A percentile compares a stretch with the other conserved stretches of the same genome.
These are phyloP conservation scores for Deinandra increscens DNA, from an alignment of 129 eudicot species.

Conservation along the genomic window DNA sequence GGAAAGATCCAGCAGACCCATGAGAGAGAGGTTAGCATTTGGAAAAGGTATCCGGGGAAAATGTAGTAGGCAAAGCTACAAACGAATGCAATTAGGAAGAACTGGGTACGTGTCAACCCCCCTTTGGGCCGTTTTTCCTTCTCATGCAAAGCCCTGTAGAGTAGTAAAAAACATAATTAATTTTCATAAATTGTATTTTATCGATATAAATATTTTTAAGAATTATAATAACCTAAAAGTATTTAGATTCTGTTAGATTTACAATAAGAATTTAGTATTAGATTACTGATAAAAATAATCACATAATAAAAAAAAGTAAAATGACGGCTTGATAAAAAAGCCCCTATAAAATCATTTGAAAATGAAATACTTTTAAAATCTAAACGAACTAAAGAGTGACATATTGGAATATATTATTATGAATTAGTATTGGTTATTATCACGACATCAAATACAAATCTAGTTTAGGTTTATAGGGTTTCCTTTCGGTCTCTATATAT, in stretches of 20 bases:
- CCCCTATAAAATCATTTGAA: no score
- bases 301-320: no score
- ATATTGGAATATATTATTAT: no score
- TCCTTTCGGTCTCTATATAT: no score
- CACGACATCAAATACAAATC: no score
- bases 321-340: no score
- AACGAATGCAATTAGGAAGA: slow-evolving; percentile 73
- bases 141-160: slow-evolving; percentile 88
- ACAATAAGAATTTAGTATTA: neutral
- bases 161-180: neutral
- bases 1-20: slow-evolving; percentile 98
- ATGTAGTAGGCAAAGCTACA: slow-evolving; percentile 92
- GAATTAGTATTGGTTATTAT: no score
- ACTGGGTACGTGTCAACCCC: slow-evolving; percentile 69
- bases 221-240: neutral
- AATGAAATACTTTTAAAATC: no score
- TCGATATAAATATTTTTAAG: neutral
- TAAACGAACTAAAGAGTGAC: no score
- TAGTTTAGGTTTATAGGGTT: no score
- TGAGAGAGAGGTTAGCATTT: slow-evolving; percentile 89
- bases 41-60: slow-evolving; percentile 85
- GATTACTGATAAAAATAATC: neutral
- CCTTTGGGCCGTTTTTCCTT: slow-evolving; percentile 76
- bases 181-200: neutral
- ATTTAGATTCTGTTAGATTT: neutral